Percentiles rank a stretch among this genome's conserved stretches.
Conservation (phyloP, 176 grass and related monocot species). For the Musa itinerans region DNA sequence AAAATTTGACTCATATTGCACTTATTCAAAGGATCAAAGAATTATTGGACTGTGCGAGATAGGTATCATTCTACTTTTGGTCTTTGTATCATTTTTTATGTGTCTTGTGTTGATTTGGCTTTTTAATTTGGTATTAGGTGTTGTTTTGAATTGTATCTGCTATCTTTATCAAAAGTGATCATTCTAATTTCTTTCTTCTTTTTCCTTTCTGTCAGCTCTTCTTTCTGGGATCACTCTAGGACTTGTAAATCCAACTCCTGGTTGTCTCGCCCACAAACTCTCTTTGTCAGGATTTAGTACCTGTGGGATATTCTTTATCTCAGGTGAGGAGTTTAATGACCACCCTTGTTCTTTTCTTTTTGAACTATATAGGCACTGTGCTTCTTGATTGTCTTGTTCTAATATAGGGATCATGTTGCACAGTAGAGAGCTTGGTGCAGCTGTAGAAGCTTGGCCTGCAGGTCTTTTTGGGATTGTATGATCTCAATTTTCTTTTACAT, state of each 20-base stretch:
- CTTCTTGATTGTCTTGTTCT: slow-evolving; percentile 14
- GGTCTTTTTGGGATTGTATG: slow-evolving; percentile 85
- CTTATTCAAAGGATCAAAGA: background rate
- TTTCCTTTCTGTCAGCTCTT: slow-evolving; percentile 44
- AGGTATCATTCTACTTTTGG: background rate
- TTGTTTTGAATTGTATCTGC: background rate
- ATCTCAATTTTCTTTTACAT: slow-evolving; percentile 26
- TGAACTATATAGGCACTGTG: background rate
- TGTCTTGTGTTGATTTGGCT: background rate
- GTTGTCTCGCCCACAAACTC: slow-evolving; percentile 69
- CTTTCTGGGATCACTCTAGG: slow-evolving; percentile 45
- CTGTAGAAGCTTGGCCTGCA: slow-evolving; percentile 75
- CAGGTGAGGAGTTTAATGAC: slow-evolving; percentile 33
- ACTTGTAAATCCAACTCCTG: slow-evolving; percentile 67
- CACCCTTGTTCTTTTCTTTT: background rate
- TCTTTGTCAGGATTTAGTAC: slow-evolving; percentile 72
- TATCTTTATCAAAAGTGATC: background rate
- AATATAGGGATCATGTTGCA: slow-evolving; percentile 58
- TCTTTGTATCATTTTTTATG: background rate
- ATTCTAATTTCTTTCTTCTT: slow-evolving; percentile 16
- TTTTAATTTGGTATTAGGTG: background rate
- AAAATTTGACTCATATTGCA: background rate
- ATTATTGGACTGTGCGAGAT: background rate
- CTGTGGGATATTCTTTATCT: slow-evolving; percentile 84
- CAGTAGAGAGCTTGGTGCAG: slow-evolving; percentile 71